These are phyloP conservation scores for Crithidia brevicula DNA, from an alignment of 208 protist species.

Conservation along the genomic window DNA sequence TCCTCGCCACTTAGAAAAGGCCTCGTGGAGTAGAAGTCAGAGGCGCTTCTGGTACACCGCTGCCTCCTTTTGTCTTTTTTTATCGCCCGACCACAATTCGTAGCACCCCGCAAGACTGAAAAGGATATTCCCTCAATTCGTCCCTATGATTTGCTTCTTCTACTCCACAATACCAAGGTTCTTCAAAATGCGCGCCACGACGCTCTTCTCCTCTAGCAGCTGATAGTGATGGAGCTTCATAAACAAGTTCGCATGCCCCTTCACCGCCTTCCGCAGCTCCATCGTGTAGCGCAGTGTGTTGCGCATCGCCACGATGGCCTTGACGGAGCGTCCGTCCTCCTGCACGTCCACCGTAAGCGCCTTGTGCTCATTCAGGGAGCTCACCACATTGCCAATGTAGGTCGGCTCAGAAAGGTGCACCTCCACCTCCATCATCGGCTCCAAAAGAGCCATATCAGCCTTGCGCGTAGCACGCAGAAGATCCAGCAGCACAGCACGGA, in stretches of 20 bases:
- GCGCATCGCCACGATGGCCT: slow-evolving; percentile 79
- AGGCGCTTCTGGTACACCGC: no score
- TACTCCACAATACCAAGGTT: slow-evolving; percentile 76
- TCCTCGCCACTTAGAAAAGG: no score
- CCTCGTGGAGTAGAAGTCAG: no score
- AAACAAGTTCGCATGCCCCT: slow-evolving; percentile 87
- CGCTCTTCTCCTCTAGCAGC: slow-evolving; percentile 76
- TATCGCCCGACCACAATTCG: no score
- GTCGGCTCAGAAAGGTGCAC: slow-evolving; percentile 76
- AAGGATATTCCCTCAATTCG: no score
- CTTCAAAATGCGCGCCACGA: slow-evolving; percentile 76
- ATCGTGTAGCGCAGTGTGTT: slow-evolving; percentile 88
- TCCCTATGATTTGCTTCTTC: no score
- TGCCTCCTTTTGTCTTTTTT: no score
- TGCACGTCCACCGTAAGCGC: slow-evolving; percentile 80
- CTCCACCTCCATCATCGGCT: slow-evolving; percentile 92
- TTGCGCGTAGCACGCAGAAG: slow-evolving; percentile 43
- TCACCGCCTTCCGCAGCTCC: slow-evolving; percentile 85
- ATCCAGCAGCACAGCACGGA: slow-evolving; percentile 56
- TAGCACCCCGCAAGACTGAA: no score
- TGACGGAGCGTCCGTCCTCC: slow-evolving; percentile 80
- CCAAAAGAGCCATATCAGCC: slow-evolving; percentile 53
- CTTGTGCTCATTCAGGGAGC: slow-evolving; percentile 78
- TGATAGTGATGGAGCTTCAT: slow-evolving; percentile 77
- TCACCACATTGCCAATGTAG: slow-evolving; percentile 80